Evolutionary conservation across 2,329 filamentous ascomycete genomes (phyloP).

Genomic region (Curvularia hawaiiensis): DNA sequence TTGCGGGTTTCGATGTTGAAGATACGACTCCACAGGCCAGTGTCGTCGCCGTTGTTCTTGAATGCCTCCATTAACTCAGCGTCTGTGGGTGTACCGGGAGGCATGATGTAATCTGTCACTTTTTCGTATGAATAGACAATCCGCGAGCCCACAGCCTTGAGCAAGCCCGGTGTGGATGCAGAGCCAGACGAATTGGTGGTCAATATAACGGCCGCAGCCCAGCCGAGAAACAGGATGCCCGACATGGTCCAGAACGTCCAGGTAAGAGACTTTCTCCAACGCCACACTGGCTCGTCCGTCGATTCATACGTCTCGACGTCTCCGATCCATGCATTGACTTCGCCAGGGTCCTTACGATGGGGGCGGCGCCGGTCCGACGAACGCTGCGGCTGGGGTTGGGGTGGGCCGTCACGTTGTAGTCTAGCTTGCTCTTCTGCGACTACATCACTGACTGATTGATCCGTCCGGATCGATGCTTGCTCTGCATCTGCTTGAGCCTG

Average conservation of each 20-base stretch:
- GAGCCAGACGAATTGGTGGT: conserved; percentile 11
- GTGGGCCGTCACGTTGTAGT: conserved; percentile 21
- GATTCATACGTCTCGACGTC: conserved; percentile 18
- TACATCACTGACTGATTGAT: conserved; percentile 21
- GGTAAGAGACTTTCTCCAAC: conserved; percentile 16
- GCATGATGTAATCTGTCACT: conserved; percentile 24
- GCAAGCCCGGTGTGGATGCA: conserved; percentile 13
- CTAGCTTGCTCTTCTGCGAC: conserved; percentile 27
- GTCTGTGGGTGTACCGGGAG: conserved; percentile 13
- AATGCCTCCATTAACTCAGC: conserved; percentile 6
- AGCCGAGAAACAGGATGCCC: conserved; percentile 5
- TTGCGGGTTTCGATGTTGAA: conserved; percentile 20
- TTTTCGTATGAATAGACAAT: conserved; percentile 22
- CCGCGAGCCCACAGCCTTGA: conserved; percentile 21
- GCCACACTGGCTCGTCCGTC: conserved; percentile 25
- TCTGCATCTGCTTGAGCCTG: conserved; percentile 1
- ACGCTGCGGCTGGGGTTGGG: conserved; percentile 11
- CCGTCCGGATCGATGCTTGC: conserved; percentile 4
- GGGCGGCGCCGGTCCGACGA: conserved; percentile 8
- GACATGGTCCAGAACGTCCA: conserved; percentile 19
- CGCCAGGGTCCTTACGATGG: conserved; percentile 15
- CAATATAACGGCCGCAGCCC: conserved; percentile 4
- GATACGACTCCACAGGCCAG: conserved; percentile 27
- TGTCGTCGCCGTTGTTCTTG: conserved; percentile 17
- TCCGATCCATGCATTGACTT: conserved; percentile 28